These are phyloP conservation scores for Wickerhamomyces sp. DNA, from an alignment of 1,139 yeast species.

Conservation along the genomic window DNA sequence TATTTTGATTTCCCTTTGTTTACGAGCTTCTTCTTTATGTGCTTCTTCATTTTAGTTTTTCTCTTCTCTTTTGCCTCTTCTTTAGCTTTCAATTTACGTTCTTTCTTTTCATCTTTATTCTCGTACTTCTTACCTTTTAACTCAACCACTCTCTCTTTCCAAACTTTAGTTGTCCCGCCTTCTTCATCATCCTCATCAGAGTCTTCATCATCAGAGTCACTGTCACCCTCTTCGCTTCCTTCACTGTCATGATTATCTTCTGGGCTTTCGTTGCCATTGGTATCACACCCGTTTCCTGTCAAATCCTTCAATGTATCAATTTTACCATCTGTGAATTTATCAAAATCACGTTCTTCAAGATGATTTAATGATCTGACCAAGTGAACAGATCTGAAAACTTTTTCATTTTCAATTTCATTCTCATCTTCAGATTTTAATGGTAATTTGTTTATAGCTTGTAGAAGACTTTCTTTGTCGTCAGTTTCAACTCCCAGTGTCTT, in stretches of 20 bases:
- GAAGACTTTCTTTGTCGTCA: constrained; percentile 37
- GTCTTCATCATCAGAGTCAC: constrained; percentile 33
- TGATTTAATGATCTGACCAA: constrained; percentile 71
- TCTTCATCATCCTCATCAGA: constrained; percentile 34
- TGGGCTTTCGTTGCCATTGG: constrained; percentile 20
- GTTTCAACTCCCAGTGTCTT: constrained; percentile 28
- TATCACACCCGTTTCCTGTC: constrained; percentile 29
- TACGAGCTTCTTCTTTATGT: constrained; percentile 74
- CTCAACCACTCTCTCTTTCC: constrained; percentile 38
- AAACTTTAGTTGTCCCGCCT: constrained; percentile 30
- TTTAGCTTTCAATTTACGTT: constrained; percentile 78
- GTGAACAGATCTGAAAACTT: constrained; percentile 81
- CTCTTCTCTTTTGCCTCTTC: constrained; percentile 84
- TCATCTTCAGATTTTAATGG: constrained; percentile 49
- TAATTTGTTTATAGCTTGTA: constrained; percentile 37
- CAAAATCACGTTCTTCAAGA: constrained; percentile 83
- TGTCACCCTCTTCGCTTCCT: constrained; percentile 30
- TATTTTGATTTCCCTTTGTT: constrained; percentile 38
- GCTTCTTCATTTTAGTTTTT: constrained; percentile 87
- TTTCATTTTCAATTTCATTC: constrained; percentile 64
- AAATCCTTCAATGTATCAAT: constrained; percentile 70
- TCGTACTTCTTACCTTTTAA: constrained; percentile 72
- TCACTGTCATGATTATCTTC: constrained; percentile 25
- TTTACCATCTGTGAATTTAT: constrained; percentile 74
- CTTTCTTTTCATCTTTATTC: constrained; percentile 80